phyloP scores from a whole-genome alignment of 2,329 filamentous ascomycete species.

The Claviceps monticola region DNA sequence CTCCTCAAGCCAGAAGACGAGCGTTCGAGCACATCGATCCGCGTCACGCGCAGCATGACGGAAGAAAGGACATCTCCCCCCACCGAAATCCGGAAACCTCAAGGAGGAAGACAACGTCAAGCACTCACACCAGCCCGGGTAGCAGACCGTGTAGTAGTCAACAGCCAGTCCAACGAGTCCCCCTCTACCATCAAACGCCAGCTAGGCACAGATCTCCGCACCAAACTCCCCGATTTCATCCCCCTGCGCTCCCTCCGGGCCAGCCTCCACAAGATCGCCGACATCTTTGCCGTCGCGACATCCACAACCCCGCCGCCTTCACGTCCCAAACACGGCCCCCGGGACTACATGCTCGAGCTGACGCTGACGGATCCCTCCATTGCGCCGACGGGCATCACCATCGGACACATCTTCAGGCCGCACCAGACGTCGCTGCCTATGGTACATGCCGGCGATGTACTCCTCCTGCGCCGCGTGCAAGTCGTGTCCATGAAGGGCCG shows the following conservation, averaged over 20 bases:
- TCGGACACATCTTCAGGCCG: constrained; percentile 45
- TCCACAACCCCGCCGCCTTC: constrained; percentile 34
- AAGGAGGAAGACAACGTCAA: not conserved
- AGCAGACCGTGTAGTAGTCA: constrained; percentile 12
- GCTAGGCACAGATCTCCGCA: constrained; percentile 31
- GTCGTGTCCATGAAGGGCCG: constrained; percentile 38
- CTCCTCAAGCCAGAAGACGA: constrained; percentile 1
- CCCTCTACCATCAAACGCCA: constrained; percentile 28
- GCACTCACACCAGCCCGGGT: not conserved
- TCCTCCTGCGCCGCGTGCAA: constrained; percentile 43
- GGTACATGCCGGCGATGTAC: constrained; percentile 40
- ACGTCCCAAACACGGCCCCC: constrained; percentile 41
- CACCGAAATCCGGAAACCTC: constrained; percentile 1
- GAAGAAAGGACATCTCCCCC: constrained; percentile 1
- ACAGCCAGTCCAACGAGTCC: constrained; percentile 13
- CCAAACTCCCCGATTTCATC: constrained; percentile 38
- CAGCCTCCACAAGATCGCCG: constrained; percentile 33
- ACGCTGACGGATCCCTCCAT: constrained; percentile 42
- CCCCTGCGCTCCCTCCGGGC: constrained; percentile 37
- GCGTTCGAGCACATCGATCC: not conserved
- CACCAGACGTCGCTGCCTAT: constrained; percentile 43
- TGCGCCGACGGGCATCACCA: constrained; percentile 33
- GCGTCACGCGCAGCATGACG: constrained; percentile 13
- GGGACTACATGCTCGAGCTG: constrained; percentile 46
- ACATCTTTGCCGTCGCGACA: constrained; percentile 42